phyloP scores from a whole-genome alignment of 2,329 filamentous ascomycete genomes.

The Nemania sp. region DNA sequence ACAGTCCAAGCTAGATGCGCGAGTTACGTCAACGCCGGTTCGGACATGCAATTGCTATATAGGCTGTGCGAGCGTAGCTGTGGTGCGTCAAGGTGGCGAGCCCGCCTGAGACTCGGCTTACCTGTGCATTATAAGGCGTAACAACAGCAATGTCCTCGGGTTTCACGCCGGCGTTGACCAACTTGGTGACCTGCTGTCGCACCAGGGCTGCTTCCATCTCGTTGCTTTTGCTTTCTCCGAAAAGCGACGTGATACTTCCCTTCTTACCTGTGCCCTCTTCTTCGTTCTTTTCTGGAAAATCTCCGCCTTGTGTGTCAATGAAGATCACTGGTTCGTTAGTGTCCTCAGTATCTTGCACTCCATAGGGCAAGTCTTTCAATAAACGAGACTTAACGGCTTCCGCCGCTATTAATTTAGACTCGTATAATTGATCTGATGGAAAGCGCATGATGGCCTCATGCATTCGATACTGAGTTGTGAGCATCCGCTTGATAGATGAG shows the following conservation, averaged over 20 bases:
- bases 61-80: neutral
- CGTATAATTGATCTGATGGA: slow-evolving; percentile 87
- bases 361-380: slow-evolving; percentile 76
- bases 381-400: slow-evolving; percentile 75
- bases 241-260: slow-evolving; percentile 49
- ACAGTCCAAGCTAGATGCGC: slow-evolving; percentile 65
- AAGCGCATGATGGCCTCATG: slow-evolving; percentile 95
- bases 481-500: slow-evolving; percentile 83
- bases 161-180: slow-evolving; percentile 79
- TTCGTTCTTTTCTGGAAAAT: slow-evolving; percentile 82
- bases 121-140: slow-evolving; percentile 95
- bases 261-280: slow-evolving; percentile 58
- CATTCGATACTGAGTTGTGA: slow-evolving; percentile 98
- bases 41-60: neutral
- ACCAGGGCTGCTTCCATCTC: slow-evolving; percentile 86
- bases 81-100: no score
- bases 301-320: slow-evolving; percentile 93
- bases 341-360: slow-evolving; percentile 79
- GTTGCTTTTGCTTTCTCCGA: slow-evolving; percentile 65
- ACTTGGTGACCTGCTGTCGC: slow-evolving; percentile 70
- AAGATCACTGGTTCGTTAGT: slow-evolving; percentile 87
- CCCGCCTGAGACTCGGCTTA: slow-evolving; percentile 39
- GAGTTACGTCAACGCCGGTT: slow-evolving; percentile 12
- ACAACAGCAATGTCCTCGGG: slow-evolving; percentile 88
- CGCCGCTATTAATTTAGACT: slow-evolving; percentile 76